Evolutionary conservation across 352 stramenopile genomes (phyloP), one percentile per base, ranked within the genome.

Genomic region (Pythium sukuiense): DNA sequence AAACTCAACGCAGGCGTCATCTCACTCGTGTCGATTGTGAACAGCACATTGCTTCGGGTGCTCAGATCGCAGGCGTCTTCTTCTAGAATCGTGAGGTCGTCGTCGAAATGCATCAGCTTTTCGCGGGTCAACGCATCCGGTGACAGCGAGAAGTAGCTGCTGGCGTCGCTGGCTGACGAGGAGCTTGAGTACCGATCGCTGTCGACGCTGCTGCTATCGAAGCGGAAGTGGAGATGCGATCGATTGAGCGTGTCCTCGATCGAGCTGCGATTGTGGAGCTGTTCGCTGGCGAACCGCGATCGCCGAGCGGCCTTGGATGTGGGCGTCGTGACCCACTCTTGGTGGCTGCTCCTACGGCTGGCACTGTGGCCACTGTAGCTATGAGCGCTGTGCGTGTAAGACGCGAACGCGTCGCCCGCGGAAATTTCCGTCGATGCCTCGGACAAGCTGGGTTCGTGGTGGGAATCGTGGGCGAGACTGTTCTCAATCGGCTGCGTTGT

Each of bases 11-110:
- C 20, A 24, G 20, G 20, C 20, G 20, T 29, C 59, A 69, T 69
- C 26, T 69, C 62, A 27, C 55, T 63, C 26, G 62, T 69, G 55
- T 69, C 62, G 30, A 69, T 24, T 13, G 54, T 57, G 33, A 58
- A 27, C 5, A 61, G 13, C 37, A 67, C 59, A 16, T 27, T 53
- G 39, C 43, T 24, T 24, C 20, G 35, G 41, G 29, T 26, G 39
- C 56, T 54, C 20, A 24, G 54, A 32, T 56, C 61, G 48, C 14
- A 2, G 55, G 14, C 39, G 55, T 43, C 13, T 67, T 67, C 61
- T 32, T 61, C 52, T 33, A 61, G 61, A n/a, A 59, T 66, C n/a
- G 59, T 48, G 29, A 53, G 49, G 30, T 66, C 59, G 50, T 66
- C 49, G 37, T 66, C 59, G 39, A 59, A 52, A 27, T 56, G 33